Evolutionary conservation across 2,329 filamentous ascomycete species (phyloP), one percentile per base, ranked within the genome.

Genomic region (Xylaria sp.): DNA sequence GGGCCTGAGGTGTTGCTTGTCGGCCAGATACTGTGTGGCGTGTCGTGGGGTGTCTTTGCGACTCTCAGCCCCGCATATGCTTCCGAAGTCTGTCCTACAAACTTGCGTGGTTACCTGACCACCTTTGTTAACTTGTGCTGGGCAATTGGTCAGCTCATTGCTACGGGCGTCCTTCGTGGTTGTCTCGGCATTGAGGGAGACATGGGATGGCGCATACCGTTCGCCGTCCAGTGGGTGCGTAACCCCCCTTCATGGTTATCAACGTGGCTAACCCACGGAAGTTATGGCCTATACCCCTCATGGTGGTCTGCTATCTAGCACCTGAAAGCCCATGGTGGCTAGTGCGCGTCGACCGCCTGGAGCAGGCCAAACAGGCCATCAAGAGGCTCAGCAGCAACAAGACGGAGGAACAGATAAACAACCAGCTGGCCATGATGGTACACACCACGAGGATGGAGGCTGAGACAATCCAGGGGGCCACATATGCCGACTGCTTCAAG

Each of bases 291-390:
- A 64, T 73, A 0, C 71, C 75, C 1, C 63, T 79, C 1, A 64
- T 78, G 47, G 58, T 75, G 0, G 63, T 69, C 1, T 70, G 72
- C 9, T 62, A 67, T 21, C 70, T 78, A n/a, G 73, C 75, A 4
- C 77, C 77, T 1, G 77, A 79, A 58, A 76, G 73, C 26, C 77
- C 77, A 0, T 79, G 77, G 74, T 77, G 72, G 69, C 70, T 75
- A 2, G 72, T 78, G 22, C 72, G 76, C 4, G 62, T 69, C 2
- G 72, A 72, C 5, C 69, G 69, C 5, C 58, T 70, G 6, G 67
- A 71, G 2, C 64, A 71, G 16, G 76, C 76, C 6, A 66, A 68
- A 38, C 59, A 61, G 21, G 63, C 73, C 1, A 57, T 77, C 4
- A 54, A 60, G 40, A 65, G 73, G n/a, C 67, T 77, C 1, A 68